A percentile compares a stretch with the other conserved stretches of the same genome.
phyloP scores from a whole-genome alignment of 805 yeast genomes.

The Hanseniaspora thailandica region DNA sequence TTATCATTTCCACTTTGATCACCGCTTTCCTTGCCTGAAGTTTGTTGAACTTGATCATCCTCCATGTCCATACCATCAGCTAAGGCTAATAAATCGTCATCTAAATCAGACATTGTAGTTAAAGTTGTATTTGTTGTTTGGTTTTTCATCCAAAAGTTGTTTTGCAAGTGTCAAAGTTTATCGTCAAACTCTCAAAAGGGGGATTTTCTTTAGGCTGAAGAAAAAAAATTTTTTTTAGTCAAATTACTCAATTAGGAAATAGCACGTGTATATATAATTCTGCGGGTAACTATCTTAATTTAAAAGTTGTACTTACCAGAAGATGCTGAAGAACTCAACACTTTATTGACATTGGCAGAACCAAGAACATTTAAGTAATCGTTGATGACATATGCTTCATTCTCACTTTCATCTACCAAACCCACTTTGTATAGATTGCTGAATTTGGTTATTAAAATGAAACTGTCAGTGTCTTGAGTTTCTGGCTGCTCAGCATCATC shows the following conservation, averaged over 20 bases:
- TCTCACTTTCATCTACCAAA: neutral
- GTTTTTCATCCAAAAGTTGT: too few species aligned
- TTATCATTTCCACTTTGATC: neutral
- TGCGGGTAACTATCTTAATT: neutral
- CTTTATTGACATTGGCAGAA: neutral
- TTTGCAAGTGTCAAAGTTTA: too few species aligned
- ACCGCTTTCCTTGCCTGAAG: slow-evolving; percentile 20
- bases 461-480: neutral
- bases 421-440: slow-evolving; percentile 8
- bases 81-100: slow-evolving; percentile 89
- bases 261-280: neutral
- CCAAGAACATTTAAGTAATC: slow-evolving; percentile 3
- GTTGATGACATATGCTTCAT: slow-evolving; percentile 5
- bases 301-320: slow-evolving; percentile 10
- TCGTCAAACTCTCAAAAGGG: too few species aligned
- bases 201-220: neutral
- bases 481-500: neutral
- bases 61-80: slow-evolving; percentile 64
- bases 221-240: neutral
- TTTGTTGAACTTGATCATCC: slow-evolving; percentile 29
- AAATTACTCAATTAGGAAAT: neutral
- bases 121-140: neutral
- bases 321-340: neutral
- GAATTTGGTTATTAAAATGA: slow-evolving; percentile 6
- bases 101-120: slow-evolving; percentile 62